Conservation (phyloP, 1,284 basidiomycete species). For the Vanrija sp. region DNA sequence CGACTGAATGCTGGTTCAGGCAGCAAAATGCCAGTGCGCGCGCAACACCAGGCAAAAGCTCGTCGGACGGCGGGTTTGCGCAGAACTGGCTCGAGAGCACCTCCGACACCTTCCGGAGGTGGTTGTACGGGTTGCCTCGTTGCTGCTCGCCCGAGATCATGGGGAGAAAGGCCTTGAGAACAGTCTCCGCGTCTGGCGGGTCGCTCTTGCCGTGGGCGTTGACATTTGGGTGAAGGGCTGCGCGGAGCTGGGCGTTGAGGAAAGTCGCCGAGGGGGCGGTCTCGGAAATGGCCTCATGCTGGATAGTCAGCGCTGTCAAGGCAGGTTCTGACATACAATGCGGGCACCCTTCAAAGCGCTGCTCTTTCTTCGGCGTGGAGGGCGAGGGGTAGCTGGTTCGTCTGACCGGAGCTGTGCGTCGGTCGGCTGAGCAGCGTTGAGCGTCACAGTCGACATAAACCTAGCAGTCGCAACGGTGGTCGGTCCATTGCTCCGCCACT, state of each 20-base stretch:
- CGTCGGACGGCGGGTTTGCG: not conserved
- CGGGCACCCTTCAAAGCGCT: too few relatives aligned
- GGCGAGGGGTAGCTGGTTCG: not conserved
- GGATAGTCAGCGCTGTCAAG: too few relatives aligned
- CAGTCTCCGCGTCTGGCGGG: conserved; percentile 1
- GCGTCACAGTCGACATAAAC: too few relatives aligned
- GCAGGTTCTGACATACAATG: too few relatives aligned
- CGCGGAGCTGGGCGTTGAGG: conserved; percentile 7
- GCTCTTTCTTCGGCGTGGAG: not conserved
- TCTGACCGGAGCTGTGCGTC: too few relatives aligned
- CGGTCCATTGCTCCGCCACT: too few relatives aligned
- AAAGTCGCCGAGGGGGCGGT: not conserved
- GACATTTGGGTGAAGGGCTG: conserved; percentile 7
- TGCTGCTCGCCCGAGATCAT: not conserved
- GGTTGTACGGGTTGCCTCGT: not conserved
- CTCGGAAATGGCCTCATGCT: too few relatives aligned
- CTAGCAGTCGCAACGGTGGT: too few relatives aligned
- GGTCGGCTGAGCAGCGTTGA: too few relatives aligned
- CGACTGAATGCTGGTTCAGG: not conserved
- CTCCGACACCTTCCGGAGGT: not conserved
- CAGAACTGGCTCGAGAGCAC: conserved; percentile 7
- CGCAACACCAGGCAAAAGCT: conserved; percentile 1
- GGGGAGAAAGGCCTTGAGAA: not conserved
- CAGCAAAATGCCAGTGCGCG: conserved; percentile 7
- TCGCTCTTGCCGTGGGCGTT: not conserved